Conservation (phyloP, 768 basidiomycete genomes). For the Auricularia cornea region DNA sequence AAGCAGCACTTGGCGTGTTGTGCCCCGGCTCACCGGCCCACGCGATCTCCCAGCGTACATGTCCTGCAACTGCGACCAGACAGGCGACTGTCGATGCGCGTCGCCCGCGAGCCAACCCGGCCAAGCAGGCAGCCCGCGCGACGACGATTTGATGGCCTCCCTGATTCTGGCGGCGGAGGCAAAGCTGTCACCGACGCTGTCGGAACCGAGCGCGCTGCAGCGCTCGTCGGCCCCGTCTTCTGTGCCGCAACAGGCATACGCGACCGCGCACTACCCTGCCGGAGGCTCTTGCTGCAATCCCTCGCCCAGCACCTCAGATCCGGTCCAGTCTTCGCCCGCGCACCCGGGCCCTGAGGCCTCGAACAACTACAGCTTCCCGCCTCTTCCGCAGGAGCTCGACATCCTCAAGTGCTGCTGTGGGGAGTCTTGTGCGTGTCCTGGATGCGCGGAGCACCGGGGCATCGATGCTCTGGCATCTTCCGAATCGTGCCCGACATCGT, state of each 20-base stretch:
- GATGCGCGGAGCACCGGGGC: slow-evolving; percentile 65
- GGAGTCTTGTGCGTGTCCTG: slow-evolving; percentile 58
- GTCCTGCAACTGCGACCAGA: background rate
- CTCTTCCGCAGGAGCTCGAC: slow-evolving; percentile 25
- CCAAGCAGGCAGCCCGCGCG: slow-evolving; percentile 28
- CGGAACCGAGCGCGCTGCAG: background rate
- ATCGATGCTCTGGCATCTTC: slow-evolving; percentile 36
- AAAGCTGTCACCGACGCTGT: slow-evolving; percentile 33
- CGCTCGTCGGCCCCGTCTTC: background rate
- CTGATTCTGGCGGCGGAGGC: slow-evolving; percentile 53
- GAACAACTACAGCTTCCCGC: slow-evolving; percentile 32
- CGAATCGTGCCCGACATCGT: slow-evolving; percentile 9
- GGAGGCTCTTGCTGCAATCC: slow-evolving; percentile 16
- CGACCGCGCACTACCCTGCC: background rate
- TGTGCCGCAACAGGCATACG: background rate
- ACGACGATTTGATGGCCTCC: slow-evolving; percentile 50
- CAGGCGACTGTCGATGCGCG: slow-evolving; percentile 24
- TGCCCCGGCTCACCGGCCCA: slow-evolving; percentile 16
- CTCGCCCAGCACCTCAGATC: slow-evolving; percentile 7
- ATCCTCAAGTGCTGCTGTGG: slow-evolving; percentile 56
- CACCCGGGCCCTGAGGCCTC: slow-evolving; percentile 25
- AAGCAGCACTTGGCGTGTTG: background rate
- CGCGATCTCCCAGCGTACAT: slow-evolving; percentile 15
- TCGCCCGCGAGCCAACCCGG: slow-evolving; percentile 41
- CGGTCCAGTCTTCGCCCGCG: background rate